A percentile compares a stretch with the other conserved stretches of the same genome.
These are phyloP conservation scores for Nitzschia sp. DNA, from an alignment of 108 stramenopile species.

Conservation along the genomic window DNA sequence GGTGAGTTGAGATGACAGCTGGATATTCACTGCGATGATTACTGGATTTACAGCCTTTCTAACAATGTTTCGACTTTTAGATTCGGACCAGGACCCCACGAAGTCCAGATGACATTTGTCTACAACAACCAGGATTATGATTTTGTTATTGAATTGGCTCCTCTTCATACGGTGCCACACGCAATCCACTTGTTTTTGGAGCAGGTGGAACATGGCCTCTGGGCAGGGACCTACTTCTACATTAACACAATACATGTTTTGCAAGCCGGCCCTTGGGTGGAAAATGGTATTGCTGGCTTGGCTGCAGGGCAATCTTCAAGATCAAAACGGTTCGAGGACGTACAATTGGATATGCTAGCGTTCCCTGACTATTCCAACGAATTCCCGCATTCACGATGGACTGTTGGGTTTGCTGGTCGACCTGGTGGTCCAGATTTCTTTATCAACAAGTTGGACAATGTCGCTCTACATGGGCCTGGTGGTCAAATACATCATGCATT, in stretches of 20 bases:
- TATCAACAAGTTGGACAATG: slow-evolving; percentile 87
- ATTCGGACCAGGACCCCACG: slow-evolving; percentile 75
- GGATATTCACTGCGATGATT: not conserved
- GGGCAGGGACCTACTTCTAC: slow-evolving; percentile 71
- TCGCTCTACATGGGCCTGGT: slow-evolving; percentile 78
- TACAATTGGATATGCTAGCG: slow-evolving; percentile 44
- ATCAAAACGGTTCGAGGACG: slow-evolving; percentile 40
- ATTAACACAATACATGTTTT: slow-evolving; percentile 80
- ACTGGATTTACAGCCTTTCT: not conserved
- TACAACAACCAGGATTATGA: slow-evolving; percentile 11
- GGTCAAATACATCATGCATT: slow-evolving; percentile 75
- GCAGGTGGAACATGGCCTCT: slow-evolving; percentile 79
- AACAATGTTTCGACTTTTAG: slow-evolving; percentile 15
- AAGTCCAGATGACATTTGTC: slow-evolving; percentile 47
- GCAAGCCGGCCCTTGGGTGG: slow-evolving; percentile 63
- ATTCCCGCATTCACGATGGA: slow-evolving; percentile 73
- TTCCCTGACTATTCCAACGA: slow-evolving; percentile 78
- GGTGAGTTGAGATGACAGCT: slow-evolving; percentile 62
- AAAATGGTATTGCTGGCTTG: slow-evolving; percentile 11
- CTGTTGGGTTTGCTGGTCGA: slow-evolving; percentile 83
- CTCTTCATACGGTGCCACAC: slow-evolving; percentile 78
- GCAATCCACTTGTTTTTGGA: slow-evolving; percentile 81
- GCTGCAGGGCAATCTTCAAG: slow-evolving; percentile 12
- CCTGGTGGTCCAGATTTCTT: slow-evolving; percentile 95
- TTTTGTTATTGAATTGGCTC: slow-evolving; percentile 71